phyloP scores from a whole-genome alignment of 2,329 filamentous ascomycete genomes.

The Aspergillus proliferans region DNA sequence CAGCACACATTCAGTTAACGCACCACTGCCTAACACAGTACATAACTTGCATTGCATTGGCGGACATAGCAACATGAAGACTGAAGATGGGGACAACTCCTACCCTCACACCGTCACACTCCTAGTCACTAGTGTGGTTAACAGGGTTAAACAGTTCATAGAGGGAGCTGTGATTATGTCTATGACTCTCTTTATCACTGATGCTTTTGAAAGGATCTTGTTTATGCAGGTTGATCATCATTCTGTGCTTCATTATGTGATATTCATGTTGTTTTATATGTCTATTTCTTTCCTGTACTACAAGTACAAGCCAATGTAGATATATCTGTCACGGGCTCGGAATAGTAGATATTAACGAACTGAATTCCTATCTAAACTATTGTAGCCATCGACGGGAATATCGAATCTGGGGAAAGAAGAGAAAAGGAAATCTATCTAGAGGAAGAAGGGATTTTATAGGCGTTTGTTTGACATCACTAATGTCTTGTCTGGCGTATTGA shows the following conservation, averaged over 20 bases:
- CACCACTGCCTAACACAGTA: neutral
- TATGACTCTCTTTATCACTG: neutral
- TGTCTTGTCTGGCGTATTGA: no score
- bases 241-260: neutral
- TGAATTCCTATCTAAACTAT: no score
- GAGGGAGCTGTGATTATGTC: neutral
- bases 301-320: neutral
- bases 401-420: no score
- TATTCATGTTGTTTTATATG: neutral
- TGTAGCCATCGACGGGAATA: no score
- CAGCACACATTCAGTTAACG: slow-evolving; percentile 1
- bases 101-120: neutral
- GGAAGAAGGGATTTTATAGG: no score
- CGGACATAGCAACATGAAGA: neutral
- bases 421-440: no score
- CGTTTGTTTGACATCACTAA: no score
- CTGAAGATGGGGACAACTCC: neutral
- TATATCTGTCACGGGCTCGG: neutral
- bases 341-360: no score
- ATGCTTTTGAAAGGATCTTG: neutral
- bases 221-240: neutral
- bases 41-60: neutral
- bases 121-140: neutral
- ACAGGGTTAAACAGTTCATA: neutral
- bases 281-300: neutral